Evolutionary conservation across 805 yeast species (phyloP), one percentile per base, ranked within the genome.

Genomic region (Clavispora fructus): DNA sequence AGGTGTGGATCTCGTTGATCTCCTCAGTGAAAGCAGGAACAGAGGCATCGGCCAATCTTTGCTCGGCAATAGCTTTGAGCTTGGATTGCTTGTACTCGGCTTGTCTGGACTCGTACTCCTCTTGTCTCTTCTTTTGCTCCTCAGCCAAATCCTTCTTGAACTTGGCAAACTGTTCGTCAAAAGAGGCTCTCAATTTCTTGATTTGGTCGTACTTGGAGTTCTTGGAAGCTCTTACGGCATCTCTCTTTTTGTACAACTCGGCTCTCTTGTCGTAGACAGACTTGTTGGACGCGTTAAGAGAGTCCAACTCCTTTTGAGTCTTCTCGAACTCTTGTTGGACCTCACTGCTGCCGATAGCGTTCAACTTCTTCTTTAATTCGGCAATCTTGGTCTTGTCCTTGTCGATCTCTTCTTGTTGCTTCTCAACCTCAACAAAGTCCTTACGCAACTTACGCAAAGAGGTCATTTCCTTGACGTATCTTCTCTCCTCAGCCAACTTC

Each of bases 401-500:
- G 60, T 89, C 96, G 62, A 92, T 83, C 39, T 84, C 79, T 57
- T 79, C 79, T 73, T 89, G 97, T 58, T 79, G 79, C 58, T 80
- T 79, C 61, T 83, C 90, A 56, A 91, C 74, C 41, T 78, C 74
- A 42, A 80, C 80, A 63, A 88, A 87, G 65, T 85, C 91, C 66
- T 85, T 85, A 61, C 83, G 81, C 62, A 86, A 71, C 70, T 87
- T 89, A 69, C 92, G 83, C 65, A 94, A 79, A 40, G 83, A 67
- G 43, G 89, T 78, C 76, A 89, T 86, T 71, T 92, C 98, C 71
- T 87, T 87, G 55, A 94, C 81, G 54, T 76, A 69, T 62, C 82
- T 78, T 73, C 88, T 85, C 77, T 94, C 99, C 53, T 92, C 96
- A 44, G 90, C 97, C 61, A 94, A 80, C 58, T 87, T 80, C 63